Percentiles rank a stretch among this genome's conserved stretches.
Conservation (phyloP, 768 basidiomycete genomes). For the Lactarius indigo region DNA sequence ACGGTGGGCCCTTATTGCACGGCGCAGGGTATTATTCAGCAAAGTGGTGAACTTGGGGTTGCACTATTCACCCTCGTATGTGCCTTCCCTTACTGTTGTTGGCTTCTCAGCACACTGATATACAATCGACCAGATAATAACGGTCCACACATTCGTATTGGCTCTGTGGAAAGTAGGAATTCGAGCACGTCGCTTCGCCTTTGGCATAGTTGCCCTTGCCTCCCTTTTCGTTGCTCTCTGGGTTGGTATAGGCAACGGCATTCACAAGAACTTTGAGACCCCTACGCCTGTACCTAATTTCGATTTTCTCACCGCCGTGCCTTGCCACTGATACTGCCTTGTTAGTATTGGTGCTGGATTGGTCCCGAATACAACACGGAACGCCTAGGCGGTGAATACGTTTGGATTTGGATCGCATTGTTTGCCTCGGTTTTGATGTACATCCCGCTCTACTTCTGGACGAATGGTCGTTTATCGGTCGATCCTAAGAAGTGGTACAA, state of each 20-base stretch:
- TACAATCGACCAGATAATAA: constrained; percentile 28
- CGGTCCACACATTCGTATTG: constrained; percentile 39
- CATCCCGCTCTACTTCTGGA: constrained; percentile 38
- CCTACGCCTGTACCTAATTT: constrained; percentile 35
- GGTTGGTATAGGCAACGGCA: constrained; percentile 34
- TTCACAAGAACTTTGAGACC: constrained; percentile 28
- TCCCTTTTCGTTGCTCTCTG: constrained; percentile 33
- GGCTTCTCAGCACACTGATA: constrained; percentile 25
- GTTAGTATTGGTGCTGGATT: constrained; percentile 45
- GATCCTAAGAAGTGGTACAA: constrained; percentile 36
- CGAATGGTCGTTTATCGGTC: constrained; percentile 36
- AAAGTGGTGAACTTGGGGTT: constrained; percentile 42
- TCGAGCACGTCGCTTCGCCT: constrained; percentile 30
- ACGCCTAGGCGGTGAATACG: constrained; percentile 41
- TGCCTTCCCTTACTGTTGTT: not conserved
- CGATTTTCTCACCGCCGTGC: not conserved
- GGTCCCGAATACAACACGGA: constrained; percentile 30
- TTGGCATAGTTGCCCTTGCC: constrained; percentile 7
- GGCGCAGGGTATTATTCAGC: constrained; percentile 40
- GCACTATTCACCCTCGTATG: constrained; percentile 42
- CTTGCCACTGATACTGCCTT: constrained; percentile 12
- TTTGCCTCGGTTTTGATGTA: constrained; percentile 35
- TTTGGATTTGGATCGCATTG: constrained; percentile 46
- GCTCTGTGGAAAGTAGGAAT: constrained; percentile 37
- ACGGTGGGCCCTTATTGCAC: constrained; percentile 35